phyloP scores from a whole-genome alignment of 805 yeast species.

The Candida insectalens region DNA sequence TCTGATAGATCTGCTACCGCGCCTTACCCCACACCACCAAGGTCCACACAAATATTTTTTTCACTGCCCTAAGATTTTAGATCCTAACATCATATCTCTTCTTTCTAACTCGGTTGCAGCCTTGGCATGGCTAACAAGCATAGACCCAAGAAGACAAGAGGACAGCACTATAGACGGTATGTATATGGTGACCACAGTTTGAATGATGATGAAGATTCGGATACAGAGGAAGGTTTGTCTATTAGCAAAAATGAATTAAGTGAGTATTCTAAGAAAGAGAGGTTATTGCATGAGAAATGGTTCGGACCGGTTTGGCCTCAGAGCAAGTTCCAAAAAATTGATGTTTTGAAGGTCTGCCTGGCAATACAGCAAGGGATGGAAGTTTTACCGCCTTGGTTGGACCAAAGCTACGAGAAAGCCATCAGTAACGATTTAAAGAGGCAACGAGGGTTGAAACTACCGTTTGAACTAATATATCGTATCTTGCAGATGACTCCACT shows the following conservation, averaged over 20 bases:
- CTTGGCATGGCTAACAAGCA: conserved; percentile 83
- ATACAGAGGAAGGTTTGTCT: background rate
- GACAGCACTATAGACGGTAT: conserved; percentile 65
- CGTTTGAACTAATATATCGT: conserved; percentile 38
- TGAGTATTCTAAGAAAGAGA: no score
- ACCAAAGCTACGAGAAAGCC: conserved; percentile 17
- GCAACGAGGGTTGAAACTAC: conserved; percentile 22
- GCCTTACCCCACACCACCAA: no score
- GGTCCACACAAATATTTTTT: no score
- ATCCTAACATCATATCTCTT: no score
- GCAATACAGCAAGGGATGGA: conserved; percentile 17
- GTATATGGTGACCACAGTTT: conserved; percentile 40
- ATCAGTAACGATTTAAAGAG: conserved; percentile 7
- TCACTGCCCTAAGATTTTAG: no score
- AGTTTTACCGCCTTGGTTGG: conserved; percentile 17
- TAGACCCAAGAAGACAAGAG: conserved; percentile 74
- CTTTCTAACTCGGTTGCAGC: no score
- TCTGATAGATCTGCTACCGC: no score
- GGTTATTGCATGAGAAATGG: conserved; percentile 14
- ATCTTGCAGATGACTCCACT: conserved; percentile 25
- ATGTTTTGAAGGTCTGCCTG: conserved; percentile 28
- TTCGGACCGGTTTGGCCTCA: conserved; percentile 33
- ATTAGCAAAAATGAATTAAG: no score
- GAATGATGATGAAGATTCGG: background rate
- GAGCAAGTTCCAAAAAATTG: conserved; percentile 41